Percentiles rank a stretch among this genome's conserved stretches.
Conservation (phyloP, 768 basidiomycete species). For the Naematelia aurantialba region DNA sequence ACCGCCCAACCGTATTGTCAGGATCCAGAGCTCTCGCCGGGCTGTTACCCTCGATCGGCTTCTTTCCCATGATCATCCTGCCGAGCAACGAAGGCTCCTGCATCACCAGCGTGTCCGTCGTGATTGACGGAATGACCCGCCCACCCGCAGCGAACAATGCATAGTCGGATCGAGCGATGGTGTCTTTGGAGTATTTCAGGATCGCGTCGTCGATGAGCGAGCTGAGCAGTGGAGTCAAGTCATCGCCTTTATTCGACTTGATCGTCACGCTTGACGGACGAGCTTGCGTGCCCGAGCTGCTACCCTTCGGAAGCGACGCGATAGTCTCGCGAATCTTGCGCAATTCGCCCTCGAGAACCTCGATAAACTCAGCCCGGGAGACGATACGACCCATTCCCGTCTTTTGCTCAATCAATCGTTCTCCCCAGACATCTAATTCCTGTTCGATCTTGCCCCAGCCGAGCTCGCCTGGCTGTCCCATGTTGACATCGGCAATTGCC, state of each 20-base stretch:
- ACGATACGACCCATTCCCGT: slow-evolving; percentile 41
- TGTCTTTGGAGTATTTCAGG: slow-evolving; percentile 67
- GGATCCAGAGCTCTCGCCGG: slow-evolving; percentile 86
- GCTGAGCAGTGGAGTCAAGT: slow-evolving; percentile 65
- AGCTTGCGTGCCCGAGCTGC: not conserved
- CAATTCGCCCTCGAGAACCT: slow-evolving; percentile 49
- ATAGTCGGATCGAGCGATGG: slow-evolving; percentile 75
- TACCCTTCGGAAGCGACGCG: not conserved
- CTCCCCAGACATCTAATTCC: slow-evolving; percentile 45
- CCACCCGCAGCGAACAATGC: slow-evolving; percentile 81
- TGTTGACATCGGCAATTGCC: slow-evolving; percentile 18
- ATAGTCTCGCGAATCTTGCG: slow-evolving; percentile 24
- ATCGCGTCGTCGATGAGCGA: slow-evolving; percentile 75
- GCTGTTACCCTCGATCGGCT: slow-evolving; percentile 62
- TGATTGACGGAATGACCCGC: slow-evolving; percentile 73
- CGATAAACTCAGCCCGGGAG: slow-evolving; percentile 46
- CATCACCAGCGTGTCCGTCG: slow-evolving; percentile 72
- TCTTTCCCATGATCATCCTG: slow-evolving; percentile 53
- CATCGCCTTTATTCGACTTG: slow-evolving; percentile 57
- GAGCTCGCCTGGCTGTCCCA: slow-evolving; percentile 12
- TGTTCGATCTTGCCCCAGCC: slow-evolving; percentile 46
- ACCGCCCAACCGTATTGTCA: slow-evolving; percentile 74
- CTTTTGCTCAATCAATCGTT: slow-evolving; percentile 39
- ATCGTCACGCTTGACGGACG: slow-evolving; percentile 16
- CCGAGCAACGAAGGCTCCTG: slow-evolving; percentile 54